Evolutionary conservation across 2,329 filamentous ascomycete genomes (phyloP), one percentile per base, ranked within the genome.

Genomic region (Teratosphaeria pseudoeucalypti): DNA sequence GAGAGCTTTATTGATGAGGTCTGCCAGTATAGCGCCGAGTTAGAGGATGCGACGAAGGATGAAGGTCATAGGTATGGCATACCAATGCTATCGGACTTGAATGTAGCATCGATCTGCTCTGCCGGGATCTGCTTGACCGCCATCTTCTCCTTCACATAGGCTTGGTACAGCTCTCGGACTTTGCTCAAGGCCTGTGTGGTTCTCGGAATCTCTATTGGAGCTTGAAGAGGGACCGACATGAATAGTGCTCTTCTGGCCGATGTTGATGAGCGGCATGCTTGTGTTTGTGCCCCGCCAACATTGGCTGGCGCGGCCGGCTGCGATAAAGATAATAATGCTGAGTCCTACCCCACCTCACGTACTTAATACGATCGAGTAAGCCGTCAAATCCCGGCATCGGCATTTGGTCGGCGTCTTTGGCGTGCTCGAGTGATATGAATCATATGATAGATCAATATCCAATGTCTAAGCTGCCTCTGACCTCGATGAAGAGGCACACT

Each of bases 61-160:
- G 29, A 32, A 32, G 29, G 29, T 39, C 11, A n/a, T 16, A 9
- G 23, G 37, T 32, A n/a, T 75, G 68, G 74, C 63, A 34, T 70
- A 77, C 77, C 76, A 61, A 76, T 83, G 67, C 80, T 83, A 61
- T 79, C 78, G 52, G 79, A 80, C 56, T 78, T 78, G 71, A 84
- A 84, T 11, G 78, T 79, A 4, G 73, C 64, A 69, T 83, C 80
- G 62, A 84, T 84, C 54, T 80, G 64, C 26, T 77, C 73, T 34
- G 76, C 71, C 27, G 79, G 72, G 49, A 83, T 71, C 27, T 69
- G 68, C 34, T 70, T 74, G 39, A 65, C 27, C 4, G 34, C 34
- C 27, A 54, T 54, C 9, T 54, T 54, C 11, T 37, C 16, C 27
- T 54, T 23, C 53, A 19, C 19, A 49, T 49, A 23, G 7, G 16